Evolutionary conservation across 2,329 filamentous ascomycete genomes (phyloP), one percentile per base, ranked within the genome.

Genomic region (Thelonectria olida): DNA sequence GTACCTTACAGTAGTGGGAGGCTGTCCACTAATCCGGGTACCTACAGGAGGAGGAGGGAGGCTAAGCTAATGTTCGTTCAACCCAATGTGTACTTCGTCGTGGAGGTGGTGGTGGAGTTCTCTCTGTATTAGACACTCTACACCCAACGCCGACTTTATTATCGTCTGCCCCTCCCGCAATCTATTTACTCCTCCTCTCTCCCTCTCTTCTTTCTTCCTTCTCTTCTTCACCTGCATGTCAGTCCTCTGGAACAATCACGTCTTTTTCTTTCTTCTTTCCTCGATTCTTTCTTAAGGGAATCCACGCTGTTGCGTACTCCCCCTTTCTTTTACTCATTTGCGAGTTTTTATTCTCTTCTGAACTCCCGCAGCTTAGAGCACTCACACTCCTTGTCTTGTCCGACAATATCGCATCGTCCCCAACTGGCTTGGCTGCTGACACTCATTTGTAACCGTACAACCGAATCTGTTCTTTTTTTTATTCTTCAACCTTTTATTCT

Each of bases 401-500:
- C 31, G 9, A 34, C 48, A 63, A 36, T 57, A 74, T 79, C 79
- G 72, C 78, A 75, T 31, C n/a, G 22, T 81, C 12, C 42, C 42
- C 82, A 84, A 84, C 82, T 84, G 82, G 82, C 79, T 85, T 85
- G 83, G 84, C 82, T 84, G 80, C 81, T 81, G 80, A 81, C 82
- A 75, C 77, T 84, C 81, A 77, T 86, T 85, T 82, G 62, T 65
- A 65, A 62, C 59, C 58, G 48, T 31, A 67, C 49, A 51, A 59
- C 56, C 56, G 61, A 61, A 47, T 61, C 47, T 22, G 42, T 38
- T 19, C 54, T 58, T 61, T 59, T 64, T 61, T 63, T 44, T 27
- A 53, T 25, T 50, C n/a, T 27, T 44, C 50, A n/a, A n/a, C 27
- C 34, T 25, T 31, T 13, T 42, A 57, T n/a, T n/a, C n/a, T n/a